Evolutionary conservation across 2,329 filamentous ascomycete species (phyloP), one percentile per base, ranked within the genome.

Genomic region (Penicillium aurantiogriseum): DNA sequence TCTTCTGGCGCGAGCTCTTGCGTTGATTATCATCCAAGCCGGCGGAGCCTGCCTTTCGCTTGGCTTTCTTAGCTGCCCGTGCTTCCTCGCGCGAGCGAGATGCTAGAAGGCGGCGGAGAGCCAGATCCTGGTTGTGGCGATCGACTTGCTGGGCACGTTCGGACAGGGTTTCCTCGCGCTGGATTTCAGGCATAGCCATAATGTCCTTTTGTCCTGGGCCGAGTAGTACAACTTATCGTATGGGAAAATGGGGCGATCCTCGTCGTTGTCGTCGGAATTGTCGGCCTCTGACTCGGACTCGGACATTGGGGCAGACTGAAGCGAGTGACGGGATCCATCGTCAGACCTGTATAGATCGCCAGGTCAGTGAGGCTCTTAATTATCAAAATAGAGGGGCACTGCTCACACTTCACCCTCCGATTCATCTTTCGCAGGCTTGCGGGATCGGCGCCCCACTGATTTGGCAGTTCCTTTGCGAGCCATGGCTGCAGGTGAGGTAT

Each of bases 161-260:
- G 21, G 92, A 93, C 7, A 99, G 84, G 44, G 96, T 88, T 71
- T 91, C 86, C 75, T 99, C 94, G 61, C 93, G 89, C 71, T 96
- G 88, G 51, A 97, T 88, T 77, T 97, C 92, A 31, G 92, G 88
- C 83, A 97, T 86, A 56, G 82, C 84, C 83, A 94, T 87, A 61
- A 99, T 94, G 51, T 89, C 81, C 8, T 83, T 83, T 90, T 92
- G 70, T 94, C 90, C 39, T 85, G 82, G 44, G 86, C 81, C 64
- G 85, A 89, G 67, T 85, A 83, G 73, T 91, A 94, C 69, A 94
- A 87, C 66, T 93, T 92, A 63, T 99, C 94, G 61, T 96, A 84
- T 0, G 93, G 92, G 71, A 95, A 86, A 68, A 74, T 88, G 80
- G 69, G 88, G 5, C 76, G 74, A 51, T 78, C 75, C 40, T 77